Evolutionary conservation across 768 basidiomycete genomes (phyloP).

Genomic region (Phlebiopsis flavidoalba): DNA sequence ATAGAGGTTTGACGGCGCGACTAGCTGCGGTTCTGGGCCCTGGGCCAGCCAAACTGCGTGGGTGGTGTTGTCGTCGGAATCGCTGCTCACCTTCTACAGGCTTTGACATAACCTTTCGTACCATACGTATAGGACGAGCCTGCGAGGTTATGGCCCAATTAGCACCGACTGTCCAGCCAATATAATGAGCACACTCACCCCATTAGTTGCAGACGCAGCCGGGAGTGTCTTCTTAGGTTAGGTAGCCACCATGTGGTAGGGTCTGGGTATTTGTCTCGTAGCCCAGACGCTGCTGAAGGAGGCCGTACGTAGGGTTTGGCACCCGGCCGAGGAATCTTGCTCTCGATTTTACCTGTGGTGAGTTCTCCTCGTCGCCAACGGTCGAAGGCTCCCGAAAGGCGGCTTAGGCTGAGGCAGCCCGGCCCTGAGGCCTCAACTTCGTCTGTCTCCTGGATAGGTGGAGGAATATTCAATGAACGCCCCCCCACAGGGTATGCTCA

Average conservation of each 20-base stretch:
- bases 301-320: slow-evolving; percentile 28
- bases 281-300: background rate
- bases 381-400: slow-evolving; percentile 20
- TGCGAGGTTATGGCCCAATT: background rate
- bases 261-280: background rate
- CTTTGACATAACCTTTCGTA: slow-evolving; percentile 5
- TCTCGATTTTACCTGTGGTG: slow-evolving; percentile 24
- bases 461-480: slow-evolving; percentile 3
- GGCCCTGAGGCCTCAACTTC: slow-evolving; percentile 7
- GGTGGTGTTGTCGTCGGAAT: slow-evolving; percentile 1
- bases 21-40: slow-evolving; percentile 7
- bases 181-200: background rate
- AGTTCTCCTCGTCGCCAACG: no score
- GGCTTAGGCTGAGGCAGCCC: background rate
- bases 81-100: slow-evolving; percentile 8
- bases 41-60: slow-evolving; percentile 10
- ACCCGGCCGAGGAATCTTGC: slow-evolving; percentile 31
- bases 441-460: slow-evolving; percentile 18
- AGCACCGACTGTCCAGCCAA: background rate
- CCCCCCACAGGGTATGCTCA: slow-evolving; percentile 9
- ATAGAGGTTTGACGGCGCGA: background rate
- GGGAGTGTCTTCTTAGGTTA: slow-evolving; percentile 5
- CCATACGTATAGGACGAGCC: slow-evolving; percentile 12
- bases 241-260: background rate
- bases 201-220: background rate